Conservation (phyloP, 2,329 filamentous ascomycete species). For the Tricladium varicosporioides region DNA sequence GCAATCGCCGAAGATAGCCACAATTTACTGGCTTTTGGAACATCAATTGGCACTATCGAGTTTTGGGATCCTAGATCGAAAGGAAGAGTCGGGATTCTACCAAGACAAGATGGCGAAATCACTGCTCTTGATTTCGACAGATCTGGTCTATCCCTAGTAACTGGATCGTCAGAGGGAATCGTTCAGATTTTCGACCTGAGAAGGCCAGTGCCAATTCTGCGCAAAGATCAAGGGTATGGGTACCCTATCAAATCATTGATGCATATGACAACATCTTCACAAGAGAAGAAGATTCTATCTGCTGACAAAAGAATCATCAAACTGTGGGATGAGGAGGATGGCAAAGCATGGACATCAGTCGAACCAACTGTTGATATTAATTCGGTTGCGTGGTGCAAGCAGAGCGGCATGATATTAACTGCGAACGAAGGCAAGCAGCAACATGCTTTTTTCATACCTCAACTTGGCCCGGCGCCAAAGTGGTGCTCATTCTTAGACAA, state of each 20-base stretch:
- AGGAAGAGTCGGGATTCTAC: conserved; percentile 74
- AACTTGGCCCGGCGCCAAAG: conserved; percentile 85
- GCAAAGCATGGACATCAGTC: conserved; percentile 90
- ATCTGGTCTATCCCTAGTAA: conserved; percentile 80
- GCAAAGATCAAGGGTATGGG: conserved; percentile 95
- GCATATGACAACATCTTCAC: conserved; percentile 67
- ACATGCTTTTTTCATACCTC: conserved; percentile 92
- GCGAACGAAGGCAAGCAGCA: conserved; percentile 96
- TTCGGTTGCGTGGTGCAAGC: conserved; percentile 86
- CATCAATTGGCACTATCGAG: conserved; percentile 90
- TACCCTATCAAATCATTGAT: conserved; percentile 85
- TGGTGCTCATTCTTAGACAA: conserved; percentile 98
- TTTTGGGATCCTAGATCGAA: conserved; percentile 92
- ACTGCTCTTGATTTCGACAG: conserved; percentile 85
- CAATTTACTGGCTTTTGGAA: conserved; percentile 89
- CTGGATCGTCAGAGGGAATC: conserved; percentile 83
- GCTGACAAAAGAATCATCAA: conserved; percentile 97
- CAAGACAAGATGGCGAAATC: conserved; percentile 67
- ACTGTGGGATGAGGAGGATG: conserved; percentile 82
- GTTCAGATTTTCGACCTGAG: conserved; percentile 91
- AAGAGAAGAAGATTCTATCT: conserved; percentile 84
- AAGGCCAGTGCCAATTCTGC: conserved; percentile 78
- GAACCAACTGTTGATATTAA: conserved; percentile 95
- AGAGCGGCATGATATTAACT: conserved; percentile 92
- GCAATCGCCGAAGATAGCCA: conserved; percentile 87